Conservation (phyloP, 495 filamentous ascomycete genomes). For the Hypoxylon lienhwacheense region DNA sequence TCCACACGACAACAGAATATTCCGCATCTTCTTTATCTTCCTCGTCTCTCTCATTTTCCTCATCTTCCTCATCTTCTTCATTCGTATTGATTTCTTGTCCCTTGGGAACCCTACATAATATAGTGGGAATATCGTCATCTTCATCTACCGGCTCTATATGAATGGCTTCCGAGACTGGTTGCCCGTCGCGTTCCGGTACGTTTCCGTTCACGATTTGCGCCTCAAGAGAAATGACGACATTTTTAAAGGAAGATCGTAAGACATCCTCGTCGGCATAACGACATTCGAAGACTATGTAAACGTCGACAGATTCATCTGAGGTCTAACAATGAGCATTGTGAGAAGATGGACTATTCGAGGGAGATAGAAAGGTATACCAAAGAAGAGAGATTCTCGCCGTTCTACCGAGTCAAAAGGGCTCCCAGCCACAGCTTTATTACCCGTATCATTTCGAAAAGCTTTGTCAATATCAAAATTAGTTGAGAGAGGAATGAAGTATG, state of each 20-base stretch:
- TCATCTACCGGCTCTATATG: slow-evolving; percentile 63
- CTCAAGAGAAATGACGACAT: slow-evolving; percentile 70
- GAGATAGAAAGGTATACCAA: slow-evolving; percentile 61
- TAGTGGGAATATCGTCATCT: slow-evolving; percentile 62
- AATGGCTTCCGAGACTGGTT: slow-evolving; percentile 64
- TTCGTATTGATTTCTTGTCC: slow-evolving; percentile 44
- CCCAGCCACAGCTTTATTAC: slow-evolving; percentile 22
- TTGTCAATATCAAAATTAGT: slow-evolving; percentile 67
- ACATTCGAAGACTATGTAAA: slow-evolving; percentile 72
- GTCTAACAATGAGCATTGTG: slow-evolving; percentile 62
- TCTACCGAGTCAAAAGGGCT: slow-evolving; percentile 52
- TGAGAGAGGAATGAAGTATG: slow-evolving; percentile 74
- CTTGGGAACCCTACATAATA: slow-evolving; percentile 54
- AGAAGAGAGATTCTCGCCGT: slow-evolving; percentile 57
- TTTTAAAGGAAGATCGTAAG: slow-evolving; percentile 61
- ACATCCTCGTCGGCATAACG: slow-evolving; percentile 61
- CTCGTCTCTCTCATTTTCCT: too few relatives aligned
- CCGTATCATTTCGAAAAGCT: slow-evolving; percentile 43
- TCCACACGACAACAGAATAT: slow-evolving; percentile 79
- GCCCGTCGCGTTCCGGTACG: slow-evolving; percentile 45
- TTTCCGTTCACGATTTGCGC: slow-evolving; percentile 67
- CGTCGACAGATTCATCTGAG: slow-evolving; percentile 75
- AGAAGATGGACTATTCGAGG: slow-evolving; percentile 45
- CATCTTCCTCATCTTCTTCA: slow-evolving; percentile 23
- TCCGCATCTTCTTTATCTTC: slow-evolving; percentile 32